Conservation (phyloP, 148 eudicot species). For the Diospyros lotus region DNA sequence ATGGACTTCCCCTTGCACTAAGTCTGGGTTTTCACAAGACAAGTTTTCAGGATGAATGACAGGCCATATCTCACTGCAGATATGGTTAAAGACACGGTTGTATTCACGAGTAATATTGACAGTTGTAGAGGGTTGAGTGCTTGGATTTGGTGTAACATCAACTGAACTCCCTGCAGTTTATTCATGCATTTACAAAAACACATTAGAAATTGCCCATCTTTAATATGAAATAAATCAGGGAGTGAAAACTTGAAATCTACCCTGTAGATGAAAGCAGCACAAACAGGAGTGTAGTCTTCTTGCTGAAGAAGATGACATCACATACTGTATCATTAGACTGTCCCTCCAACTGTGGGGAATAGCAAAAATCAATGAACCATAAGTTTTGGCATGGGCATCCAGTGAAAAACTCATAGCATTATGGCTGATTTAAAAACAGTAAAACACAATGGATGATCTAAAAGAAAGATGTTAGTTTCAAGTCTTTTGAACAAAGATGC, state of each 20-base stretch:
- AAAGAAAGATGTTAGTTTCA: no score
- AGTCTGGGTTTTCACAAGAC: conserved; percentile 14
- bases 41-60: conserved; percentile 32
- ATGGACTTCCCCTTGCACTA: conserved; percentile 24
- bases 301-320: conserved; percentile 22
- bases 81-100: conserved; percentile 47
- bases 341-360: not conserved
- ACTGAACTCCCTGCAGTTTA: conserved; percentile 46
- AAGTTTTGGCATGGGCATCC: not conserved
- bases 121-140: conserved; percentile 53
- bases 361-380: no score
- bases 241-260: conserved; percentile 15
- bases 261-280: conserved; percentile 25
- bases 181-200: not conserved
- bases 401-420: not conserved
- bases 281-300: conserved; percentile 18
- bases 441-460: no score
- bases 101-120: conserved; percentile 61
- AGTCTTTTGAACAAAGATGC: no score
- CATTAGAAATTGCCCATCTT: not conserved
- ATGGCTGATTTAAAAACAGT: no score
- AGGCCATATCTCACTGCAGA: conserved; percentile 64
- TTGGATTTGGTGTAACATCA: conserved; percentile 54
- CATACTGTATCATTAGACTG: conserved; percentile 30
- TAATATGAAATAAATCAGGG: no score